Percentiles rank a stretch among this genome's conserved stretches.
These are phyloP conservation scores for Takashimella koratensis DNA, from an alignment of 1,284 basidiomycete genomes.

Conservation along the genomic window DNA sequence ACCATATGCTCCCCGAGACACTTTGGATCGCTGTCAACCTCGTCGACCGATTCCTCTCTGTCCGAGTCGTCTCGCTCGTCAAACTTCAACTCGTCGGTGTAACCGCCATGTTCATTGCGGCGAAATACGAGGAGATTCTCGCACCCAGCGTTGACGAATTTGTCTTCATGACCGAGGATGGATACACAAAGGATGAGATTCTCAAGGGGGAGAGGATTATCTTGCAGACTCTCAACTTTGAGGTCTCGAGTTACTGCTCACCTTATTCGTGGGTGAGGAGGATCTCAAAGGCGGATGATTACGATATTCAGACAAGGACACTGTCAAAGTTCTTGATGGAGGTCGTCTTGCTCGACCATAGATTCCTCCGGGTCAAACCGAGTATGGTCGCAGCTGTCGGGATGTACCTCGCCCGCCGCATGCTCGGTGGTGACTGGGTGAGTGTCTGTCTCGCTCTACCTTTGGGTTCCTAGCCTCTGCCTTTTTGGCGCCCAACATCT, in stretches of 20 bases:
- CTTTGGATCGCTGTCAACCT: slow-evolving; percentile 66
- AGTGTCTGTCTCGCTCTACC: slow-evolving; percentile 50
- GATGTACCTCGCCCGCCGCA: slow-evolving; percentile 90
- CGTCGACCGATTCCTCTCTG: slow-evolving; percentile 61
- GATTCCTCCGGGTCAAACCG: slow-evolving; percentile 90
- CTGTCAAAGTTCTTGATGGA: slow-evolving; percentile 97
- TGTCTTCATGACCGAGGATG: slow-evolving; percentile 94
- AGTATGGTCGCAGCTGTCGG: slow-evolving; percentile 94
- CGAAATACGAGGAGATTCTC: slow-evolving; percentile 64
- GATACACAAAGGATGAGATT: slow-evolving; percentile 91
- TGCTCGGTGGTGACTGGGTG: slow-evolving; percentile 93
- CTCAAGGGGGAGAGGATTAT: slow-evolving; percentile 97
- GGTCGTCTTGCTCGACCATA: slow-evolving; percentile 87
- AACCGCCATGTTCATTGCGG: slow-evolving; percentile 63
- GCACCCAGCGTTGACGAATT: slow-evolving; percentile 92
- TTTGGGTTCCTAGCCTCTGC: slow-evolving; percentile 63
- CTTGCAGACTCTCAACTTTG: slow-evolving; percentile 84
- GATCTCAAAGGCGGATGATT: slow-evolving; percentile 98
- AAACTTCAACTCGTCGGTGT: slow-evolving; percentile 64
- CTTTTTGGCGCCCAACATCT: slow-evolving; percentile 21
- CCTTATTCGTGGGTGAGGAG: slow-evolving; percentile 99
- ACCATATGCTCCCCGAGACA: slow-evolving; percentile 65
- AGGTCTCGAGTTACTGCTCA: slow-evolving; percentile 94
- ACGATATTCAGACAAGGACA: slow-evolving; percentile 96
- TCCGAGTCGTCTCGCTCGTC: slow-evolving; percentile 59